These are phyloP conservation scores for Fusarium transvaalense DNA, from an alignment of 2,329 filamentous ascomycete genomes.

Conservation along the genomic window DNA sequence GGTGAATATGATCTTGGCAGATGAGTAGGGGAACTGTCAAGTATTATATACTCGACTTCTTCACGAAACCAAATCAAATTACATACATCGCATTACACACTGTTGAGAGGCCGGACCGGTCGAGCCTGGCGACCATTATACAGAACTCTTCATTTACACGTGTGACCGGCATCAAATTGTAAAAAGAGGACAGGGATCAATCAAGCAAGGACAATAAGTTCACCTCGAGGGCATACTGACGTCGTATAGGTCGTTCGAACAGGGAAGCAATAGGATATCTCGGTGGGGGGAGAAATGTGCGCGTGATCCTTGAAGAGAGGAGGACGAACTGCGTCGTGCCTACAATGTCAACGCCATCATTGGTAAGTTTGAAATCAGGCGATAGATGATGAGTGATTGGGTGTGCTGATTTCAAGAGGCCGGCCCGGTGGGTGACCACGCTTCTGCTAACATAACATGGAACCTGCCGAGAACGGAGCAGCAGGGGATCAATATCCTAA, in stretches of 20 bases:
- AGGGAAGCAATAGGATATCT: constrained; percentile 20
- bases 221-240: constrained; percentile 28
- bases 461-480: constrained; percentile 27
- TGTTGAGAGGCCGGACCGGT: constrained; percentile 31
- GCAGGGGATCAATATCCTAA: constrained; percentile 15
- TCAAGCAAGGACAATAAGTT: constrained; percentile 4
- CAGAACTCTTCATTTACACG: constrained; percentile 15
- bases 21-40: constrained; percentile 2
- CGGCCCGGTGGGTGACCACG: constrained; percentile 34
- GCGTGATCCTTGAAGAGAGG: constrained; percentile 25
- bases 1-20: neutral
- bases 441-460: neutral
- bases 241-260: constrained; percentile 28
- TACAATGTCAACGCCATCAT: neutral
- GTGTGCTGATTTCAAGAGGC: constrained; percentile 36
- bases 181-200: constrained; percentile 21
- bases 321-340: constrained; percentile 29
- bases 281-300: constrained; percentile 27
- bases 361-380: constrained; percentile 6
- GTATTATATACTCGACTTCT: constrained; percentile 27
- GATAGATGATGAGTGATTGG: constrained; percentile 21
- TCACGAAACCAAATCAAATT: constrained; percentile 10
- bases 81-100: constrained; percentile 14
- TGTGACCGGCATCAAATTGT: constrained; percentile 35
- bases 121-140: constrained; percentile 22